These are phyloP conservation scores for Rhodotorula kratochvilovae DNA, from an alignment of 768 basidiomycete genomes.

Conservation along the genomic window DNA sequence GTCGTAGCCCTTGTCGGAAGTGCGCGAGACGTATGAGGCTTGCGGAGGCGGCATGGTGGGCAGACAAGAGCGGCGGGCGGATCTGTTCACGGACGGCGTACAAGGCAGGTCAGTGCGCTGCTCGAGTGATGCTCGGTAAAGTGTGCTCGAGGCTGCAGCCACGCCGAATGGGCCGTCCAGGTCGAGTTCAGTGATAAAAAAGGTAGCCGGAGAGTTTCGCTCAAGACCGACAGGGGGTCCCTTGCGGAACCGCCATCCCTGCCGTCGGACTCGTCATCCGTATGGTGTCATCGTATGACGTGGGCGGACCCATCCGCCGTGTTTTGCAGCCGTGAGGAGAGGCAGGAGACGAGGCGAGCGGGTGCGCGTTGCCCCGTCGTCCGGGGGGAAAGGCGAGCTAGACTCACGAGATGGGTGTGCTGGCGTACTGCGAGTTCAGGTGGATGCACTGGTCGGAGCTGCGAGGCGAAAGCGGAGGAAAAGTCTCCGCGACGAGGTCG, in stretches of 20 bases:
- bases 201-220: conserved; percentile 35
- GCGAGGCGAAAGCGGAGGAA: too few species aligned
- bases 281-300: conserved; percentile 11
- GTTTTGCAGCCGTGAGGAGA: too few species aligned
- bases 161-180: neutral
- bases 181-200: conserved; percentile 3
- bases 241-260: conserved; percentile 26
- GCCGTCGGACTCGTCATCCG: conserved; percentile 30
- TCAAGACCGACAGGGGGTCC: conserved; percentile 10
- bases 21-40: conserved; percentile 5
- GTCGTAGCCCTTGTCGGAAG: conserved; percentile 21
- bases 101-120: neutral
- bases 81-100: neutral
- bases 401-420: too few species aligned
- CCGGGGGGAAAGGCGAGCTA: too few species aligned
- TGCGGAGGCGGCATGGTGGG: conserved; percentile 14
- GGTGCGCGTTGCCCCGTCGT: too few species aligned
- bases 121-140: too few species aligned
- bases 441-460: too few species aligned
- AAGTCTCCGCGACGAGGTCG: too few species aligned
- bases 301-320: too few species aligned
- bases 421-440: too few species aligned
- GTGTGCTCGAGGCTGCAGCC: neutral
- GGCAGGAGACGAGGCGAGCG: too few species aligned
- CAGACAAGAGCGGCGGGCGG: too few species aligned